Evolutionary conservation across 1,284 basidiomycete species (phyloP).

Genomic region (Cutaneotrichosporon sp.): DNA sequence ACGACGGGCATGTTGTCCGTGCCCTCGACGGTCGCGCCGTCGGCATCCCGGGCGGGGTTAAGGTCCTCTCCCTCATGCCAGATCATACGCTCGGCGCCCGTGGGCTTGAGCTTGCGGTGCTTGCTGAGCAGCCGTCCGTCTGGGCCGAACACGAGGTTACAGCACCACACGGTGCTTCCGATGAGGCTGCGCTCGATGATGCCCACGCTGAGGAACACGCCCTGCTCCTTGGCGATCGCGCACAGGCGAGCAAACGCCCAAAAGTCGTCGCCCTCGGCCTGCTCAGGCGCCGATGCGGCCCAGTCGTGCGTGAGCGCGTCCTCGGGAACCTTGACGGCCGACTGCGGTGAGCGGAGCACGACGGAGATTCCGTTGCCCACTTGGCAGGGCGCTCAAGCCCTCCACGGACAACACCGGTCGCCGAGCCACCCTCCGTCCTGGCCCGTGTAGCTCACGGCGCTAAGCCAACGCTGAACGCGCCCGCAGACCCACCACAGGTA

Average conservation of each 20-base stretch:
- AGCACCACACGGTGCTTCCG: conserved; percentile 68
- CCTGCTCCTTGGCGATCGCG: conserved; percentile 20
- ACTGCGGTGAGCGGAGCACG: conserved; percentile 11
- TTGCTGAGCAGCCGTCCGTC: conserved; percentile 62
- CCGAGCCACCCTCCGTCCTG: no score
- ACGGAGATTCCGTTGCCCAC: background rate
- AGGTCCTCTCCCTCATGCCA: conserved; percentile 62
- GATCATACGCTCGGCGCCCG: conserved; percentile 66
- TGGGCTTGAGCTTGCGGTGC: conserved; percentile 73
- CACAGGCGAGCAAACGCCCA: conserved; percentile 25
- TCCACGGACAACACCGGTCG: background rate
- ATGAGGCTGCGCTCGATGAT: conserved; percentile 66
- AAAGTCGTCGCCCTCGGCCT: conserved; percentile 18
- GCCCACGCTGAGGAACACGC: conserved; percentile 62
- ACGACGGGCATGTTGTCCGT: conserved; percentile 48
- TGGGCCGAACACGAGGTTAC: conserved; percentile 65
- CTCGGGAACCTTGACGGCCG: conserved; percentile 27
- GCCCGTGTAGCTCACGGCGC: background rate
- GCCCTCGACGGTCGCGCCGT: conserved; percentile 7
- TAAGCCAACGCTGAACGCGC: no score
- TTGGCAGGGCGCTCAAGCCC: background rate
- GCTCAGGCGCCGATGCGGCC: conserved; percentile 13
- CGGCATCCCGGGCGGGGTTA: conserved; percentile 47
- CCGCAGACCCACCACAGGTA: no score
- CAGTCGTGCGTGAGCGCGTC: conserved; percentile 25